A percentile compares a stretch with the other conserved stretches of the same genome.
These are phyloP conservation scores for Marasmius tenuissimus DNA, from an alignment of 1,284 basidiomycete genomes.

Conservation along the genomic window DNA sequence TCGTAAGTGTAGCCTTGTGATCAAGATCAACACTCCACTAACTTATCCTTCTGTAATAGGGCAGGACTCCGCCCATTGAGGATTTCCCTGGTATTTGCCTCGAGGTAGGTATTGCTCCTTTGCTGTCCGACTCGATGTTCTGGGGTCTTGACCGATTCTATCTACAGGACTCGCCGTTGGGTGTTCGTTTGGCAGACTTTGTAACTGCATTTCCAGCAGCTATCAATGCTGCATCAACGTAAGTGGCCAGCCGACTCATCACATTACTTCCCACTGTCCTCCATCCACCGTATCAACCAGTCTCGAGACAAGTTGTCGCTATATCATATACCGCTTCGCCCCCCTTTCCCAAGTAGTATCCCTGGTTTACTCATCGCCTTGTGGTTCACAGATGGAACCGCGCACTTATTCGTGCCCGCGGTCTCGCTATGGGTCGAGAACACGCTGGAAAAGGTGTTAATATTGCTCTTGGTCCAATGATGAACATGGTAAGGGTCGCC, in stretches of 20 bases:
- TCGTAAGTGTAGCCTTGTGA: slow-evolving; percentile 42
- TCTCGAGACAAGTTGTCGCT: no score
- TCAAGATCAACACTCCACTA: slow-evolving; percentile 31
- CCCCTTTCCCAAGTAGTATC: no score
- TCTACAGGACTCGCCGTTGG: slow-evolving; percentile 39
- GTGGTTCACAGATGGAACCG: slow-evolving; percentile 35
- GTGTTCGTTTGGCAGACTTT: slow-evolving; percentile 36
- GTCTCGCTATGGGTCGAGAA: slow-evolving; percentile 61
- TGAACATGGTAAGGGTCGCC: slow-evolving; percentile 49
- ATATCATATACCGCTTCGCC: no score
- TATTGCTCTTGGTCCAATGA: slow-evolving; percentile 37
- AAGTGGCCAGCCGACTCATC: slow-evolving; percentile 9
- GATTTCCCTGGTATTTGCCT: slow-evolving; percentile 47
- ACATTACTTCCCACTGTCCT: background rate
- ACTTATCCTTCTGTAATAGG: slow-evolving; percentile 26
- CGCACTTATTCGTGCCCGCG: slow-evolving; percentile 52
- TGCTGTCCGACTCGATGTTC: background rate
- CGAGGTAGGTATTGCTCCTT: slow-evolving; percentile 20
- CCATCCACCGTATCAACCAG: background rate
- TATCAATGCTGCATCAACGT: slow-evolving; percentile 41
- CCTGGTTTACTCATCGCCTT: no score
- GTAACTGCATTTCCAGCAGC: slow-evolving; percentile 44
- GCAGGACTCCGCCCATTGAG: slow-evolving; percentile 10
- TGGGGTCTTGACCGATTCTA: background rate
- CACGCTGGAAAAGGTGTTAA: slow-evolving; percentile 65